A percentile compares a stretch with the other conserved stretches of the same genome.
Evolutionary conservation across 2,329 filamentous ascomycete species (phyloP).

Genomic region (Neospermospora avenae): DNA sequence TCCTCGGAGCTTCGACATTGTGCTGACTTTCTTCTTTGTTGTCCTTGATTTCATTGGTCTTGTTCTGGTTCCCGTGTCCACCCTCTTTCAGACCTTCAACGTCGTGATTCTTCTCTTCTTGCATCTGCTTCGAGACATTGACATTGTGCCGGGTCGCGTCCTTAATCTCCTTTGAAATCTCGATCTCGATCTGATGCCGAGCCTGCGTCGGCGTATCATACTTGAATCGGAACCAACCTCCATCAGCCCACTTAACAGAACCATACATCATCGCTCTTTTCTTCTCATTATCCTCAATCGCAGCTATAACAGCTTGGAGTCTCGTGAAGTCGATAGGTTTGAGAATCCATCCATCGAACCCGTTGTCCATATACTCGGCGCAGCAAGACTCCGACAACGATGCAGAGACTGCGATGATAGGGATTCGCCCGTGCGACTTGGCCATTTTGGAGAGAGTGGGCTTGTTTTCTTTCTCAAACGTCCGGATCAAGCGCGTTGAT

Average conservation of each 20-base stretch:
- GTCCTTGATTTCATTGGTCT: too few relatives aligned
- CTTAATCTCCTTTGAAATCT: too few relatives aligned
- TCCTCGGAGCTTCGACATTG: too few relatives aligned
- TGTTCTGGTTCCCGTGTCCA: too few relatives aligned
- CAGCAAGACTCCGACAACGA: slow-evolving; percentile 17
- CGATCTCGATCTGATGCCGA: too few relatives aligned
- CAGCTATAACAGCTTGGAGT: slow-evolving; percentile 20
- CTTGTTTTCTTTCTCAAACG: slow-evolving; percentile 10
- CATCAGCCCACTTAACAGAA: slow-evolving; percentile 15
- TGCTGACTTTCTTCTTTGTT: too few relatives aligned
- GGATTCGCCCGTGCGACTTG: slow-evolving; percentile 15
- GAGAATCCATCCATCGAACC: slow-evolving; percentile 26
- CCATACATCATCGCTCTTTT: slow-evolving; percentile 19
- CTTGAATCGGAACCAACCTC: slow-evolving; percentile 21
- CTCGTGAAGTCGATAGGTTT: slow-evolving; percentile 25
- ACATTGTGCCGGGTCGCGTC: too few relatives aligned
- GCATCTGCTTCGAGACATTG: too few relatives aligned
- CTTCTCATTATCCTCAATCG: slow-evolving; percentile 13
- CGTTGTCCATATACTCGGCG: slow-evolving; percentile 15
- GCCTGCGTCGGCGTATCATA: background rate
- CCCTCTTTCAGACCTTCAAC: background rate
- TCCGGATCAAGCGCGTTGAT: slow-evolving; percentile 21
- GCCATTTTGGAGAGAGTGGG: slow-evolving; percentile 1
- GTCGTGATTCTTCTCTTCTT: too few relatives aligned
- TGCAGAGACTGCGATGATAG: slow-evolving; percentile 27